A percentile compares a stretch with the other conserved stretches of the same genome.
phyloP scores from a whole-genome alignment of 2,329 filamentous ascomycete genomes.

The Hymenoscyphus occultus region DNA sequence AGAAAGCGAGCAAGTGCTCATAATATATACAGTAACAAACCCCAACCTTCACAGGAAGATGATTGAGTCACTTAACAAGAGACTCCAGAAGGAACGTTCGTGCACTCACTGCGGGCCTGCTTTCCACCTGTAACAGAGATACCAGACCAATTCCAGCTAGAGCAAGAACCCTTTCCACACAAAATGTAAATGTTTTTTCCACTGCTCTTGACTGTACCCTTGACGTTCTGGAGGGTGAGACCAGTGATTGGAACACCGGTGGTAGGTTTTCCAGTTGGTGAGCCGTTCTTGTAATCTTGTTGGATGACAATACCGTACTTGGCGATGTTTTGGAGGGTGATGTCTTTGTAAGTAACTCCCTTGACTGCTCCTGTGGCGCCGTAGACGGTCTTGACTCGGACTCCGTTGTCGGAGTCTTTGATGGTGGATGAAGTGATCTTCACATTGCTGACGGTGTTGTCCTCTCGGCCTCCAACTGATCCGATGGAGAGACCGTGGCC shows the following conservation, averaged over 20 bases:
- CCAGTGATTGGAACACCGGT: constrained; percentile 51
- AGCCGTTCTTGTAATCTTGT: constrained; percentile 48
- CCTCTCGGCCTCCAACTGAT: constrained; percentile 52
- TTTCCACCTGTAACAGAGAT: constrained; percentile 52
- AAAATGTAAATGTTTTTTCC: constrained; percentile 51
- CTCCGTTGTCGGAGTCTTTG: constrained; percentile 51
- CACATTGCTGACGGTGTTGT: constrained; percentile 55
- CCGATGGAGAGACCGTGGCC: constrained; percentile 54
- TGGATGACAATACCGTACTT: constrained; percentile 49
- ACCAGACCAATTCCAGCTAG: constrained; percentile 51
- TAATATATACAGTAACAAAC: background rate
- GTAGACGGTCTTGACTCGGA: constrained; percentile 38
- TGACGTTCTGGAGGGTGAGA: constrained; percentile 44
- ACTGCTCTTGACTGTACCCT: constrained; percentile 39
- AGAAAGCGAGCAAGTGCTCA: constrained; percentile 17
- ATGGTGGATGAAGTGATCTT: constrained; percentile 48
- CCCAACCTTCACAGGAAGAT: background rate
- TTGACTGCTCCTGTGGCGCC: constrained; percentile 42
- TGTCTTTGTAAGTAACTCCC: constrained; percentile 51
- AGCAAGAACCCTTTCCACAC: constrained; percentile 50
- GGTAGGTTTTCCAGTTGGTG: constrained; percentile 29
- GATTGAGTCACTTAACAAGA: constrained; percentile 22
- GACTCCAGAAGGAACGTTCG: constrained; percentile 36
- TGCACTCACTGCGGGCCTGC: constrained; percentile 42
- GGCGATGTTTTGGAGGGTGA: constrained; percentile 48